Conservation (phyloP, 2,329 filamentous ascomycete species). For the Calonectria fujianensis region DNA sequence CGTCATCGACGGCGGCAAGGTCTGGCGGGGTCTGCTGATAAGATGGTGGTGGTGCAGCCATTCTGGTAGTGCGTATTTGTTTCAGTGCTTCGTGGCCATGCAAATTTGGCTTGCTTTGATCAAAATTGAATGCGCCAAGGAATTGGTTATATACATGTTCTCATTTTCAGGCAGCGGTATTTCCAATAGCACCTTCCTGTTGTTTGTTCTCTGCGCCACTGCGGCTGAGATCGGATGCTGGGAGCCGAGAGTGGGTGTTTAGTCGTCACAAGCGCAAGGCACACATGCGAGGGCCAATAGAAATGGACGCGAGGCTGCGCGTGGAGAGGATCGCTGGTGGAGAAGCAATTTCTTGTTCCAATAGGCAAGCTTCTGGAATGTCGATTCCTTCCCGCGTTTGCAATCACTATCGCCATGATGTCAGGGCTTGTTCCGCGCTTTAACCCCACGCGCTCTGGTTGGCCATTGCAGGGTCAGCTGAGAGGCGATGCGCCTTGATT, state of each 20-base stretch:
- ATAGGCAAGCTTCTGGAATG: conserved; percentile 18
- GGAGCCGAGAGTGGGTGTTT: conserved; percentile 5
- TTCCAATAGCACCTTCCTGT: conserved; percentile 10
- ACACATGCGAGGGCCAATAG: conserved; percentile 10
- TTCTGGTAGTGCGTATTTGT: neutral
- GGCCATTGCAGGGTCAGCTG: neutral
- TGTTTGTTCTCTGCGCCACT: conserved; percentile 32
- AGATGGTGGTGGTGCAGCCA: conserved; percentile 27
- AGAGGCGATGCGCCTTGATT: neutral
- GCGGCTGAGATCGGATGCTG: conserved; percentile 30
- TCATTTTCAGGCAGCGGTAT: neutral
- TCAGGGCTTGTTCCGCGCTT: neutral
- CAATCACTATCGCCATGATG: neutral
- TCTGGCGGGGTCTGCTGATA: conserved; percentile 24
- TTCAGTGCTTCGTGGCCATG: neutral
- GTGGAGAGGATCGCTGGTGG: neutral
- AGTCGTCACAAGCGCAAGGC: conserved; percentile 15
- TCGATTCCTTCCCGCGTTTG: neutral
- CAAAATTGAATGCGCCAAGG: neutral
- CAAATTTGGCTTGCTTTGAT: neutral
- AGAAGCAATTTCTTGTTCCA: neutral
- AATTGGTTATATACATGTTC: neutral
- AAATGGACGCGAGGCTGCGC: neutral
- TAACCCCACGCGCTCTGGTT: neutral
- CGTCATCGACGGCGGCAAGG: neutral